Percentiles rank a stretch among this genome's conserved stretches.
Evolutionary conservation across 768 basidiomycete species (phyloP).

Genomic region (Suillus ampliporus): DNA sequence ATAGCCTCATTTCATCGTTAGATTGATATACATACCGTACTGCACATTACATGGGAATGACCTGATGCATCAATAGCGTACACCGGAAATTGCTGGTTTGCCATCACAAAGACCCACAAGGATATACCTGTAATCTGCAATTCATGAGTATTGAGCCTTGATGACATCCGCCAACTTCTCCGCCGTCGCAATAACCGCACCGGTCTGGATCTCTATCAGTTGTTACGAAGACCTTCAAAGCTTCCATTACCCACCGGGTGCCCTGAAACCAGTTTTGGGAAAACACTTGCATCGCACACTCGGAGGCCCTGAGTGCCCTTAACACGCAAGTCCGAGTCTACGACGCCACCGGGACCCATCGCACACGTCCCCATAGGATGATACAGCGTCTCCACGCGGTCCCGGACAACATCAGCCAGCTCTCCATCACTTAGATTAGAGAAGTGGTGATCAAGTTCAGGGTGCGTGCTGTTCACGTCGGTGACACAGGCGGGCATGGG

Average conservation of each 20-base stretch:
- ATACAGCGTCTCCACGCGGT: slow-evolving; percentile 48
- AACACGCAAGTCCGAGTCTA: slow-evolving; percentile 44
- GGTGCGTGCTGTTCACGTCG: slow-evolving; percentile 36
- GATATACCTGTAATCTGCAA: too few species aligned
- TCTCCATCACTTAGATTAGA: slow-evolving; percentile 38
- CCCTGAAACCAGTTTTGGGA: slow-evolving; percentile 43
- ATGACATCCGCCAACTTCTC: slow-evolving; percentile 42
- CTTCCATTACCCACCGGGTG: slow-evolving; percentile 38
- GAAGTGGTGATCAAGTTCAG: slow-evolving; percentile 46
- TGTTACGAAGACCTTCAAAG: neutral
- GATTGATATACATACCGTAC: too few species aligned
- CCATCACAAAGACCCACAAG: too few species aligned
- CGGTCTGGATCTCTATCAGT: slow-evolving; percentile 25
- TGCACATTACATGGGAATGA: too few species aligned
- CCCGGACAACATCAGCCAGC: slow-evolving; percentile 40
- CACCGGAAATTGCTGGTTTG: too few species aligned
- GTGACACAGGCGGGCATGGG: slow-evolving; percentile 43
- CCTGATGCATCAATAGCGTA: too few species aligned
- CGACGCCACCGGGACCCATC: slow-evolving; percentile 36
- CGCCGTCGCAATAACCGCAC: slow-evolving; percentile 36
- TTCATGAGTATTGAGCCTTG: slow-evolving; percentile 31
- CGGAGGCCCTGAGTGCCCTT: slow-evolving; percentile 44
- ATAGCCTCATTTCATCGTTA: too few species aligned
- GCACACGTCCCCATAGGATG: slow-evolving; percentile 41
- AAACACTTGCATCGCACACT: slow-evolving; percentile 46